Evolutionary conservation across 2,329 filamentous ascomycete species (phyloP).

Genomic region (Calonectria pteridis): DNA sequence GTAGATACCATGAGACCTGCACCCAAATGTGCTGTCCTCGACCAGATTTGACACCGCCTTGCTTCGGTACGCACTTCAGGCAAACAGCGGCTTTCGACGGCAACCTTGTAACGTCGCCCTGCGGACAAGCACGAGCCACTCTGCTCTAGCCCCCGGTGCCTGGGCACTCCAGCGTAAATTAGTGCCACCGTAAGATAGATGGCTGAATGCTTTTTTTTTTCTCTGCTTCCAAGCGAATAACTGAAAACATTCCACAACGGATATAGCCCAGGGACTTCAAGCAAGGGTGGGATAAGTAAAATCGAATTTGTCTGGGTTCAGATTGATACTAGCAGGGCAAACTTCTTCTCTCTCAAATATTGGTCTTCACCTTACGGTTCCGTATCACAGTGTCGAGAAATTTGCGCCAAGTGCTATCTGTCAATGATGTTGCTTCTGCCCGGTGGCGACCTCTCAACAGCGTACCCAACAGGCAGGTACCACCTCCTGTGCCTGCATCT

Average conservation of each 20-base stretch:
- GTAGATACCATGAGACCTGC: background rate
- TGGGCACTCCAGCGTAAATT: background rate
- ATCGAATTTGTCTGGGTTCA: background rate
- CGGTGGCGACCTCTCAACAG: background rate
- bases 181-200: background rate
- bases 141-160: background rate
- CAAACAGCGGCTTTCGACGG: background rate
- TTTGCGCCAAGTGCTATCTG: background rate
- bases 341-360: background rate
- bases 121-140: constrained; percentile 1
- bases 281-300: background rate
- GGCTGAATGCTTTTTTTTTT: background rate
- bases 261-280: background rate
- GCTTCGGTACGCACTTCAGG: background rate
- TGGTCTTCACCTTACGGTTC: background rate
- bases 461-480: background rate
- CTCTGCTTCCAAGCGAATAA: background rate
- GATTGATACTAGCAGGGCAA: background rate
- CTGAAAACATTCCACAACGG: background rate
- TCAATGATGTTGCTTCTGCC: background rate
- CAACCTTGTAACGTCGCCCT: background rate
- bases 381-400: background rate
- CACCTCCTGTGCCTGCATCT: background rate
- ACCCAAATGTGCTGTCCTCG: background rate
- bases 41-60: background rate